A percentile compares a stretch with the other conserved stretches of the same genome.
Conservation (phyloP, 495 filamentous ascomycete genomes). For the Recurvomyces mirabilis region DNA sequence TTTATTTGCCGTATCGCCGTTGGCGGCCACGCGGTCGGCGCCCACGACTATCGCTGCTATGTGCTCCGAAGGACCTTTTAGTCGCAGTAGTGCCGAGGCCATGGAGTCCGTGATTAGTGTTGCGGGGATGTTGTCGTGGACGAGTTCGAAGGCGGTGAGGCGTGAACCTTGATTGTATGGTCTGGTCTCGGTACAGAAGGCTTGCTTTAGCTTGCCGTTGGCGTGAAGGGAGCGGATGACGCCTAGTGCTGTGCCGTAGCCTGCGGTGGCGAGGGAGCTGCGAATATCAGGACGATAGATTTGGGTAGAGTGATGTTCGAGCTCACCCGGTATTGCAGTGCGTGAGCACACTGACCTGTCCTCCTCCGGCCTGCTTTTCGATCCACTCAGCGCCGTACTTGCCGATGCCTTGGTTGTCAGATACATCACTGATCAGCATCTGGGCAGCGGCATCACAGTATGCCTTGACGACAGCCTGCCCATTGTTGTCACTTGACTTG, state of each 20-base stretch:
- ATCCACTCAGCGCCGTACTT: constrained; percentile 78
- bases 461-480: constrained; percentile 41
- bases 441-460: constrained; percentile 72
- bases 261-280: constrained; percentile 86
- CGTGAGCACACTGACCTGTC: constrained; percentile 62
- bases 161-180: constrained; percentile 97
- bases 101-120: constrained; percentile 94
- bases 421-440: constrained; percentile 78
- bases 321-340: constrained; percentile 92
- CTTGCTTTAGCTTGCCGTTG: constrained; percentile 53
- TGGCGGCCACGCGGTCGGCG: constrained; percentile 87
- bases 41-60: constrained; percentile 86
- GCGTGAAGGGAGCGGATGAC: constrained; percentile 78
- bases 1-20: constrained; percentile 97
- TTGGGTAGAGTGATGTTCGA: neutral
- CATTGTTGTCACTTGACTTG: constrained; percentile 30
- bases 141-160: constrained; percentile 88
- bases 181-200: constrained; percentile 91
- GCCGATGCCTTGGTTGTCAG: constrained; percentile 78
- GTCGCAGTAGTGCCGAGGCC: constrained; percentile 68
- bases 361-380: constrained; percentile 35
- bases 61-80: constrained; percentile 40
- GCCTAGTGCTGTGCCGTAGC: constrained; percentile 89
- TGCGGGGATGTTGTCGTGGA: constrained; percentile 85
- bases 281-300: constrained; percentile 16